Base-by-base conservation (phyloP, 441 rosid genomes). In the Biscutella auriculata region DNA sequence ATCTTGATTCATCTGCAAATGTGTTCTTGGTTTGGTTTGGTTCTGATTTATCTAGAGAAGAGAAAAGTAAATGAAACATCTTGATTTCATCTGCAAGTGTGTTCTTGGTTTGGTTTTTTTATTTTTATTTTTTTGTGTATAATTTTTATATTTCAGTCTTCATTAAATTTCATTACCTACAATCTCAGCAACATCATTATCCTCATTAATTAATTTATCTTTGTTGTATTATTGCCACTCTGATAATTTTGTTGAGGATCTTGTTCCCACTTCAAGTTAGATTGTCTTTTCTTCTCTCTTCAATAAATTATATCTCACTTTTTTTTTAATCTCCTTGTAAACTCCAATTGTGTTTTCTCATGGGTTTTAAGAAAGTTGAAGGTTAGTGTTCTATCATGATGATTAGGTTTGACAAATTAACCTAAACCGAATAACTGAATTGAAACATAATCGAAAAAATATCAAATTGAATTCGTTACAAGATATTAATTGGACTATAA, bases 11-110 rank as follows among this genome's bases (percentile, higher is more conserved):
- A 66, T 54, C 66, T 72, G 71, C 62, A 69, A 69, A 74, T 60
- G 66, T 75, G 79, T 67, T 78, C 78, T 77, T 68, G 70, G 69
- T 80, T 73, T 77, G 65, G n/a, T n/a, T n/a, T n/a, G n/a, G n/a
- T n/a, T n/a, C n/a, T 60, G 8, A 27, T 60, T 1, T 26, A 29
- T 41, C 36, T 60, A 42, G 44, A 52, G 48, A 8, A 59, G n/a
- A 4, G 49, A n/a, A 32, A 2, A 21, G 25, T 49, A 14, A 42
- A 53, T 50, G 36, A 19, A 19, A 19, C 43, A n/a, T 40, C 28
- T 57, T 29, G 60, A 45, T 62, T 66, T n/a, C 67, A 66, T 54
- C 66, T 72, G 71, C 62, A 69, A 69, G 76, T 60, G 66, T 75
- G 79, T 67, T 78, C 78, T 77, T 68, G 70, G 69, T 80, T 73